Evolutionary conservation across 2,329 filamentous ascomycete genomes (phyloP).

Genomic region (Hypoxylon rubiginosum): DNA sequence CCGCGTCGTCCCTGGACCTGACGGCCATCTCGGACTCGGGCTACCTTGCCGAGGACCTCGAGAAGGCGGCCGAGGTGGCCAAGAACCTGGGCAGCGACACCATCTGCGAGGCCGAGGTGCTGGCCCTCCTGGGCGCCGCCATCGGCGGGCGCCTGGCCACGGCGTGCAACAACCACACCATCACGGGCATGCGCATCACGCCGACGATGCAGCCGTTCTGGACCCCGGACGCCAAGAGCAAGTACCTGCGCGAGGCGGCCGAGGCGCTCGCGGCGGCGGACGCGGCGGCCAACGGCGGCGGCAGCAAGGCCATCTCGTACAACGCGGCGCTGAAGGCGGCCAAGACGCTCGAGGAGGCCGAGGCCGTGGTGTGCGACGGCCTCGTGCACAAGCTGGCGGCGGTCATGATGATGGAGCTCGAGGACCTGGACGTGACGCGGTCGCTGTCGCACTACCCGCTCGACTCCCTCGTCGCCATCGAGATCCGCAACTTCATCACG

Average conservation of each 20-base stretch:
- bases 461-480: constrained; percentile 64
- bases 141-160: constrained; percentile 60
- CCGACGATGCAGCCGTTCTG: constrained; percentile 64
- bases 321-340: constrained; percentile 60
- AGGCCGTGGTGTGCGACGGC: constrained; percentile 60
- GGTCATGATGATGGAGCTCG: constrained; percentile 63
- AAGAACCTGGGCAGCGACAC: constrained; percentile 64
- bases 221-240: constrained; percentile 68
- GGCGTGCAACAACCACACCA: constrained; percentile 63
- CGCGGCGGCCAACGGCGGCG: constrained; percentile 40
- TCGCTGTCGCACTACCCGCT: constrained; percentile 59
- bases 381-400: constrained; percentile 63
- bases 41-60: constrained; percentile 63
- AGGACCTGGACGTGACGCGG: constrained; percentile 62
- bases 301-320: constrained; percentile 56
- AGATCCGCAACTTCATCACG: constrained; percentile 65
- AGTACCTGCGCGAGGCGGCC: constrained; percentile 59
- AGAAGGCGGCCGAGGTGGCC: constrained; percentile 60
- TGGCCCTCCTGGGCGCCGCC: constrained; percentile 66
- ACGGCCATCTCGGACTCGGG: constrained; percentile 65
- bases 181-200: constrained; percentile 67
- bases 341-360: constrained; percentile 60
- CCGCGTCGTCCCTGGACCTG: constrained; percentile 65
- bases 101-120: constrained; percentile 66
- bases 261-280: constrained; percentile 56